Conservation (phyloP, 192 early-diverging fungal genomes). For the Thoreauomyces humboldtii region DNA sequence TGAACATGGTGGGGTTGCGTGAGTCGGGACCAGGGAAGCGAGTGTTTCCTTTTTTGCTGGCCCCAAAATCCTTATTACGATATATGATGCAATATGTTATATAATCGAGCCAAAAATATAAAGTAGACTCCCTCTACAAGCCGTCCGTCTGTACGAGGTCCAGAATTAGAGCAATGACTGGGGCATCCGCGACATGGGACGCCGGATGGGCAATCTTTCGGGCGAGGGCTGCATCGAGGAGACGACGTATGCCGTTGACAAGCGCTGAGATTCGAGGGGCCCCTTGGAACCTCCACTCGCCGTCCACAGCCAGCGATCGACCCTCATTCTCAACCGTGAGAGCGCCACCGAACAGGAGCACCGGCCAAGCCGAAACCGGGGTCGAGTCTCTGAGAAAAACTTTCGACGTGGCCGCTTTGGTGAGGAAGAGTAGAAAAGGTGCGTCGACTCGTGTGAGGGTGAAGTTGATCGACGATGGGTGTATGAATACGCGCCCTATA, state of each 20-base stretch:
- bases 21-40: no score
- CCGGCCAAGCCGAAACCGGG: conserved; percentile 59
- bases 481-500: conserved; percentile 72
- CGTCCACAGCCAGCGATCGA: conserved; percentile 58
- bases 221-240: not conserved
- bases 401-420: conserved; percentile 64
- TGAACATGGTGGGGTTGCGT: no score
- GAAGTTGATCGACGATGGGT: conserved; percentile 79
- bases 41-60: no score
- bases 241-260: not conserved
- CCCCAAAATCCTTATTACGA: no score
- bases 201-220: not conserved
- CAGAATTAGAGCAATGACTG: no score
- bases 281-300: not conserved
- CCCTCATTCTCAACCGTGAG: conserved; percentile 69
- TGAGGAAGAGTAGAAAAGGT: conserved; percentile 70
- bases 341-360: conserved; percentile 83
- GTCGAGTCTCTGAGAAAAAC: conserved; percentile 68
- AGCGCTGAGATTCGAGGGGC: not conserved
- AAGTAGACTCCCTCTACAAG: no score
- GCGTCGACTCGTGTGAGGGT: conserved; percentile 51
- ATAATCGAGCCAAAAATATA: no score
- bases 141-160: no score
- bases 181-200: no score
- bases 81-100: no score